These are phyloP conservation scores for Leccinum barrowsii DNA, from an alignment of 768 basidiomycete species.

Conservation along the genomic window DNA sequence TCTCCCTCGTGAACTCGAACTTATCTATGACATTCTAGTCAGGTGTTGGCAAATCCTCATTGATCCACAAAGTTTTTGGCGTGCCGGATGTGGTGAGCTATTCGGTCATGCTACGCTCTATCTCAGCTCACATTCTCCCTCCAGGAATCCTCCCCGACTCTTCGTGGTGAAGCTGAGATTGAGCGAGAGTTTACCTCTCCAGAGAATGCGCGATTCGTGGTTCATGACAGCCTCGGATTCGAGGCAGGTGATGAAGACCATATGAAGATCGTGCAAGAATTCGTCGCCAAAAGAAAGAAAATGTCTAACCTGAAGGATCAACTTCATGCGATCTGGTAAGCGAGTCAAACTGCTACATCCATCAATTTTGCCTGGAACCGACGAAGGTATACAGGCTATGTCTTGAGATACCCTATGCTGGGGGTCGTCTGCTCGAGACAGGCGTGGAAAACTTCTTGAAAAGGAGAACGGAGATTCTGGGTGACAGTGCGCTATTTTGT, in stretches of 20 bases:
- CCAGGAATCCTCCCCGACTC: constrained; percentile 1
- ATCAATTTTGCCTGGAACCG: background rate
- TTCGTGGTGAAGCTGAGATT: constrained; percentile 9
- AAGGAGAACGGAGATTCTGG: constrained; percentile 1
- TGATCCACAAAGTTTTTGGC: constrained; percentile 12
- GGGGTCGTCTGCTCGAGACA: constrained; percentile 13
- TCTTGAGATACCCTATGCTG: constrained; percentile 10
- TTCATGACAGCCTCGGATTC: constrained; percentile 20
- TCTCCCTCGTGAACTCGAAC: background rate
- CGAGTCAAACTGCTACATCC: background rate
- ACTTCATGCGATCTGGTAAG: constrained; percentile 16
- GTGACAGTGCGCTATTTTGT: constrained; percentile 1
- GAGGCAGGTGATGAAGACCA: constrained; percentile 13
- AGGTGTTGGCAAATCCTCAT: constrained; percentile 15
- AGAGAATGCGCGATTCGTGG: constrained; percentile 11
- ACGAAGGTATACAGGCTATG: constrained; percentile 10
- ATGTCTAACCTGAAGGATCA: constrained; percentile 2
- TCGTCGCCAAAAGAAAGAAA: constrained; percentile 4
- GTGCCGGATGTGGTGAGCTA: constrained; percentile 8
- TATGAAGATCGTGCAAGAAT: constrained; percentile 1
- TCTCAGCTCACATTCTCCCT: background rate
- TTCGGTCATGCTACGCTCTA: background rate
- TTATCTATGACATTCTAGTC: constrained; percentile 2
- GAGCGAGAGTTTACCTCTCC: constrained; percentile 13
- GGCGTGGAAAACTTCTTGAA: constrained; percentile 13